Evolutionary conservation across 192 early-diverging fungal species (phyloP).

Genomic region (Podila clonocystis): DNA sequence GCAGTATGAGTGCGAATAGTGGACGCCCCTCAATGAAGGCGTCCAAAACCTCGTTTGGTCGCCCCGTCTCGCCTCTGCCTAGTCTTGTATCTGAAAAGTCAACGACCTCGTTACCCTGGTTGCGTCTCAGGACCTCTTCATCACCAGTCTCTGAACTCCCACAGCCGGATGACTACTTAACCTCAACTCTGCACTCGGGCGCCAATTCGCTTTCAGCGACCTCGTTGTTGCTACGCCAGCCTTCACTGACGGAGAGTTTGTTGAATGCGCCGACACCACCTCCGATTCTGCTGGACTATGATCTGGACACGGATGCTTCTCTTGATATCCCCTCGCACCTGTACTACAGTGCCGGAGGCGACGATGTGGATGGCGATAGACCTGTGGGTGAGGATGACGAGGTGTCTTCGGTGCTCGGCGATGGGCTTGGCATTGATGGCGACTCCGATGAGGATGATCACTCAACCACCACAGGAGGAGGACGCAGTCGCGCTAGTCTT

Average conservation of each 20-base stretch:
- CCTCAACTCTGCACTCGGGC: conserved; percentile 6
- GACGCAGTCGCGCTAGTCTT: neutral
- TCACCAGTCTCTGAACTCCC: no score
- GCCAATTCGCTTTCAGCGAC: conserved; percentile 16
- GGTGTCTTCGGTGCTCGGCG: neutral
- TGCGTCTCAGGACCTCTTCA: conserved; percentile 14
- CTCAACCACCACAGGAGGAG: conserved; percentile 13
- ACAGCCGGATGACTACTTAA: neutral
- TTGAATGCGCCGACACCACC: conserved; percentile 32
- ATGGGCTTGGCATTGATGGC: conserved; percentile 4
- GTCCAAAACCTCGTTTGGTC: conserved; percentile 2
- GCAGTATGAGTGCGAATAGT: neutral
- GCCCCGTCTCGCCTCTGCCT: conserved; percentile 14
- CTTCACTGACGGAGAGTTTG: conserved; percentile 16
- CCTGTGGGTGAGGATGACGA: conserved; percentile 7
- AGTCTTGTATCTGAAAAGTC: conserved; percentile 6
- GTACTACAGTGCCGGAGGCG: conserved; percentile 44
- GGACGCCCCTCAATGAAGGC: neutral
- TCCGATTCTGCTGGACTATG: conserved; percentile 31
- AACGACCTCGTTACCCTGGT: conserved; percentile 26
- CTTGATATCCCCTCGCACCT: conserved; percentile 31
- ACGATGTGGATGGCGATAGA: conserved; percentile 45
- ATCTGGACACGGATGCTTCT: conserved; percentile 15
- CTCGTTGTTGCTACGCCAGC: conserved; percentile 14
- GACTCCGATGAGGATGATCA: conserved; percentile 18